phyloP scores from a whole-genome alignment of 768 basidiomycete species.

The Panellus pusillus region DNA sequence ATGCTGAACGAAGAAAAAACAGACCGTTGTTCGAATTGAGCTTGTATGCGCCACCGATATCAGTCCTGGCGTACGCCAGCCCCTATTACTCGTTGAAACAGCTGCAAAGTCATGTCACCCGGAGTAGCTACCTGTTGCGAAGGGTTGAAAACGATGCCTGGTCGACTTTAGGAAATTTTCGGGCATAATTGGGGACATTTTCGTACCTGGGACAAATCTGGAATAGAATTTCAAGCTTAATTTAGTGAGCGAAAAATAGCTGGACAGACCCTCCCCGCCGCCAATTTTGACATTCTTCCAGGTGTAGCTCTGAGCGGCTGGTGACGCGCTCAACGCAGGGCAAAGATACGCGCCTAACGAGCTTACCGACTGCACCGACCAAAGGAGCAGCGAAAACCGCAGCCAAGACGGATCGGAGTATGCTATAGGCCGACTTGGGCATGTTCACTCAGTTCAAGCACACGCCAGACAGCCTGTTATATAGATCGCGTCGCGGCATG shows the following conservation, averaged over 20 bases:
- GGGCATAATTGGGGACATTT: constrained; percentile 50
- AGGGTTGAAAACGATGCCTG: constrained; percentile 63
- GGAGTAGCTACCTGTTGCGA: constrained; percentile 48
- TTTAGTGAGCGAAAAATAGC: neutral
- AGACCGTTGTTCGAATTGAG: constrained; percentile 46
- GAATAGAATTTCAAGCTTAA: neutral
- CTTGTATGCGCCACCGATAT: constrained; percentile 66
- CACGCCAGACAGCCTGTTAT: constrained; percentile 1
- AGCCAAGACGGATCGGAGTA: constrained; percentile 34
- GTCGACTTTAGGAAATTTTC: constrained; percentile 13
- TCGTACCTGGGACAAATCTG: constrained; percentile 27
- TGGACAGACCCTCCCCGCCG: constrained; percentile 27
- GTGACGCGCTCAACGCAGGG: neutral
- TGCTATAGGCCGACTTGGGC: constrained; percentile 27
- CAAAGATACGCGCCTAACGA: neutral
- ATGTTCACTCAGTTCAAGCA: constrained; percentile 23
- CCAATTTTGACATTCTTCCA: constrained; percentile 64
- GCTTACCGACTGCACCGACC: constrained; percentile 36
- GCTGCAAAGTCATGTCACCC: too few species aligned
- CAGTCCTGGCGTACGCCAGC: constrained; percentile 64
- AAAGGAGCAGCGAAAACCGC: constrained; percentile 27
- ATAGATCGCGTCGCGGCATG: constrained; percentile 7
- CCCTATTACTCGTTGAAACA: too few species aligned
- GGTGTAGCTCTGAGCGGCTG: constrained; percentile 40
- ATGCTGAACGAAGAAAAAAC: neutral